phyloP scores from a whole-genome alignment of 2,329 filamentous ascomycete species.

The Ceratocystis alfenasii region DNA sequence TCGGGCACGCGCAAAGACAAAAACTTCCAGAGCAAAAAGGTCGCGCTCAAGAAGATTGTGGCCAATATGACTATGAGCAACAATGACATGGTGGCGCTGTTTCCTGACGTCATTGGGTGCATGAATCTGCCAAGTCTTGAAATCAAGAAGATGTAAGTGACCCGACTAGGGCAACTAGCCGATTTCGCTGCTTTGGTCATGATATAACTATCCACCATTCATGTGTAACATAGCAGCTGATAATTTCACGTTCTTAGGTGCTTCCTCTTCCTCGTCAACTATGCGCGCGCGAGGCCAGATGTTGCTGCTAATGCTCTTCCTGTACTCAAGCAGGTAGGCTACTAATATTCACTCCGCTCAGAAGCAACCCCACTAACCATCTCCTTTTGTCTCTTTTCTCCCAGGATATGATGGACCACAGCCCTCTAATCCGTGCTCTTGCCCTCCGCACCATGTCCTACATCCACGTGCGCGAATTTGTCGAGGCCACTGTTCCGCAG shows the following conservation, averaged over 20 bases:
- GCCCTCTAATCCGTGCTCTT: conserved; percentile 82
- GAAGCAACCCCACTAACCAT: neutral
- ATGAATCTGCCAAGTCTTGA: conserved; percentile 92
- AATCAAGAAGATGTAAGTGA: conserved; percentile 93
- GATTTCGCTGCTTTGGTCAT: no score
- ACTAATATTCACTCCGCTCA: neutral
- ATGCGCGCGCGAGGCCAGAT: conserved; percentile 86
- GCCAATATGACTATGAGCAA: conserved; percentile 99
- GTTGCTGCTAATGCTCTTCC: conserved; percentile 87
- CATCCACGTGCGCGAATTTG: conserved; percentile 90
- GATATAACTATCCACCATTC: no score
- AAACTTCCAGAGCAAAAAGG: conserved; percentile 89
- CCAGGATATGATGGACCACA: conserved; percentile 85
- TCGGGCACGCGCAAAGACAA: conserved; percentile 89
- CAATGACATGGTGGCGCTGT: conserved; percentile 97
- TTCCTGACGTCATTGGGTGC: conserved; percentile 87
- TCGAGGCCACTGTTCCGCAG: conserved; percentile 76
- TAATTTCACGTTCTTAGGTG: conserved; percentile 51
- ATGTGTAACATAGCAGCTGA: neutral
- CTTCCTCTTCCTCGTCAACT: conserved; percentile 95
- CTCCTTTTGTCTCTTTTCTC: neutral
- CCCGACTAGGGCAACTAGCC: neutral
- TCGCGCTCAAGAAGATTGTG: conserved; percentile 97
- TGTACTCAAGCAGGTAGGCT: conserved; percentile 52
- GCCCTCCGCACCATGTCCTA: conserved; percentile 94